Evolutionary conservation across 805 yeast genomes (phyloP).

Genomic region (Brettanomyces anomalus): DNA sequence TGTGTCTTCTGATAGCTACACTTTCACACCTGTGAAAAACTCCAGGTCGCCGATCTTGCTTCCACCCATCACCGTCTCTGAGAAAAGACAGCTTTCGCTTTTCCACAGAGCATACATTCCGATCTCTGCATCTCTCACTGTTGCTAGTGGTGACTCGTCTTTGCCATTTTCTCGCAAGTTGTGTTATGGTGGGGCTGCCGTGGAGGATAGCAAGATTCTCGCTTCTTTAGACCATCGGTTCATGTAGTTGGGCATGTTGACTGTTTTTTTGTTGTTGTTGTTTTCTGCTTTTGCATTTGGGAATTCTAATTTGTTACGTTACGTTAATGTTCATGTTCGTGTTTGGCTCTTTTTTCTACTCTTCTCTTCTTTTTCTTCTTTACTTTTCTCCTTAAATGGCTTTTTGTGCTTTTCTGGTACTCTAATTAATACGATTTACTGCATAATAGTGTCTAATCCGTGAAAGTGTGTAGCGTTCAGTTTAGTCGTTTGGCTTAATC

Average conservation of each 20-base stretch:
- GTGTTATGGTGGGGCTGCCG: not conserved
- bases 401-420: not conserved
- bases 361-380: too few species aligned
- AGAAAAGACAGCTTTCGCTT: not conserved
- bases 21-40: not conserved
- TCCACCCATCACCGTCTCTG: not conserved
- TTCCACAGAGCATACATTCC: not conserved
- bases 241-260: not conserved
- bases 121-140: not conserved
- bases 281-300: too few species aligned
- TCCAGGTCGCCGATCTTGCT: not conserved
- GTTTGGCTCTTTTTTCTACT: too few species aligned
- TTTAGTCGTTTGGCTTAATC: too few species aligned
- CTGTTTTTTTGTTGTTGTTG: too few species aligned
- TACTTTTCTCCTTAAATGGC: too few species aligned
- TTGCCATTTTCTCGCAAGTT: not conserved
- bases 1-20: not conserved
- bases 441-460: not conserved
- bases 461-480: too few species aligned
- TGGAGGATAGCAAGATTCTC: not conserved
- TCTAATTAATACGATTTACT: constrained; percentile 1
- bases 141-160: not conserved
- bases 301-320: not conserved
- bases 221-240: not conserved
- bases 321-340: too few species aligned